These are phyloP conservation scores for Peronosclerospora sorghi DNA, from an alignment of 352 stramenopile species.

Conservation along the genomic window DNA sequence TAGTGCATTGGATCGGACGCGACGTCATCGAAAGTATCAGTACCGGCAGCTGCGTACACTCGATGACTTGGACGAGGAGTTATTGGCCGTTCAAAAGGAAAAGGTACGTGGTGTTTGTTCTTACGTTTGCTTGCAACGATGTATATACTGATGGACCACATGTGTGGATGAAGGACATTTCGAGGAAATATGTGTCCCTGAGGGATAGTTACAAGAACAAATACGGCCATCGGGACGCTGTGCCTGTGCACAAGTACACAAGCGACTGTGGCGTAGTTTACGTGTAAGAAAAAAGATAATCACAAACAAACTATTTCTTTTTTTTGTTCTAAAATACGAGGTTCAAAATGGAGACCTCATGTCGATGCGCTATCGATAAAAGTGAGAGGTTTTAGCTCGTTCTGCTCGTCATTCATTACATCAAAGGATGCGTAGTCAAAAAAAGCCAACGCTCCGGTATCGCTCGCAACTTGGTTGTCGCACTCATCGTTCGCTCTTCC, in stretches of 20 bases:
- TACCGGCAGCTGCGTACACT: constrained; percentile 48
- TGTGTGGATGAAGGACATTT: constrained; percentile 37
- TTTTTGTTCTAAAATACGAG: no score
- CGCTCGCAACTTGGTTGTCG: constrained; percentile 21
- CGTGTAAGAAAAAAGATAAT: constrained; percentile 15
- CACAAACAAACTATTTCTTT: background rate
- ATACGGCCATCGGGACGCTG: constrained; percentile 37
- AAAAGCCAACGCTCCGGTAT: background rate
- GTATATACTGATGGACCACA: background rate
- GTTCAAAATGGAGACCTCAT: constrained; percentile 24
- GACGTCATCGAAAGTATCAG: constrained; percentile 42
- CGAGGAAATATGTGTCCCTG: constrained; percentile 55
- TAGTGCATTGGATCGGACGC: constrained; percentile 34
- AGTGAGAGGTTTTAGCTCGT: constrained; percentile 12
- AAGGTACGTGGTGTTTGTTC: constrained; percentile 21
- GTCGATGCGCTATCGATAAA: constrained; percentile 27
- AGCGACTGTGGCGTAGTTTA: constrained; percentile 20
- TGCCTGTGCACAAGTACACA: constrained; percentile 12
- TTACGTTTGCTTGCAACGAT: no score
- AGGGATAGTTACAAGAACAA: constrained; percentile 74
- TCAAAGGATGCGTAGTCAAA: no score
- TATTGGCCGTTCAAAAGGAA: constrained; percentile 57
- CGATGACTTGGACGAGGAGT: constrained; percentile 53
- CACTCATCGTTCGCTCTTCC: constrained; percentile 23
- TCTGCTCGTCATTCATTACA: no score